A percentile compares a stretch with the other conserved stretches of the same genome.
These are phyloP conservation scores for Stropharia rugosoannulata DNA, from an alignment of 768 basidiomycete species.

Conservation along the genomic window DNA sequence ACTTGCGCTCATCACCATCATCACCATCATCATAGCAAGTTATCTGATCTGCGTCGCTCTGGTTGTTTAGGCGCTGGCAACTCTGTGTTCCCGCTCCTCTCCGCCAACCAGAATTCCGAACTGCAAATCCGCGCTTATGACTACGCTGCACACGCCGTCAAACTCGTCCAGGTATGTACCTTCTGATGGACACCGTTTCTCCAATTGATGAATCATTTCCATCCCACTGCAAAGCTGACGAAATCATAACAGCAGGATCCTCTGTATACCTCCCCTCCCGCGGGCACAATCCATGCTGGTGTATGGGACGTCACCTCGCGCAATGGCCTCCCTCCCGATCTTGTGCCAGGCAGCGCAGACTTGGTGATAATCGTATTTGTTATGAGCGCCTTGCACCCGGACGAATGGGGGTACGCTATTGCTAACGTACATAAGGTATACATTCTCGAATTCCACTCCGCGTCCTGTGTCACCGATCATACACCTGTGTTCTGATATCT, in stretches of 20 bases:
- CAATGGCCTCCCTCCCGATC: conserved; percentile 55
- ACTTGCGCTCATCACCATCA: not conserved
- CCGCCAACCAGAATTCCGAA: conserved; percentile 78
- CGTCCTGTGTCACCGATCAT: not conserved
- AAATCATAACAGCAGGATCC: conserved; percentile 55
- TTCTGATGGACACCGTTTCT: not conserved
- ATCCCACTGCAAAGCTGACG: not conserved
- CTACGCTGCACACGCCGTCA: conserved; percentile 86
- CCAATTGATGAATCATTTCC: not conserved
- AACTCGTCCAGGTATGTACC: conserved; percentile 75
- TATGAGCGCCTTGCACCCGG: conserved; percentile 87
- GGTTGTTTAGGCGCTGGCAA: conserved; percentile 80
- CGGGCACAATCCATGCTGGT: conserved; percentile 71
- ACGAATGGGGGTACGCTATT: conserved; percentile 86
- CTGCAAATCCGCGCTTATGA: conserved; percentile 83
- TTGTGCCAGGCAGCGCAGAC: conserved; percentile 74
- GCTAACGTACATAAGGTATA: conserved; percentile 68
- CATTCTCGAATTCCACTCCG: not conserved
- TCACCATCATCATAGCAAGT: not conserved
- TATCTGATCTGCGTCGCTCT: too few species aligned
- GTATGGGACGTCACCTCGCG: conserved; percentile 90
- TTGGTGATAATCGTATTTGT: conserved; percentile 93
- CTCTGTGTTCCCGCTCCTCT: conserved; percentile 84
- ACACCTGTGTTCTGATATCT: not conserved
- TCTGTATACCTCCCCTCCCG: conserved; percentile 63